Conservation (phyloP, 441 rosid genomes). For the Viola pubescens region DNA sequence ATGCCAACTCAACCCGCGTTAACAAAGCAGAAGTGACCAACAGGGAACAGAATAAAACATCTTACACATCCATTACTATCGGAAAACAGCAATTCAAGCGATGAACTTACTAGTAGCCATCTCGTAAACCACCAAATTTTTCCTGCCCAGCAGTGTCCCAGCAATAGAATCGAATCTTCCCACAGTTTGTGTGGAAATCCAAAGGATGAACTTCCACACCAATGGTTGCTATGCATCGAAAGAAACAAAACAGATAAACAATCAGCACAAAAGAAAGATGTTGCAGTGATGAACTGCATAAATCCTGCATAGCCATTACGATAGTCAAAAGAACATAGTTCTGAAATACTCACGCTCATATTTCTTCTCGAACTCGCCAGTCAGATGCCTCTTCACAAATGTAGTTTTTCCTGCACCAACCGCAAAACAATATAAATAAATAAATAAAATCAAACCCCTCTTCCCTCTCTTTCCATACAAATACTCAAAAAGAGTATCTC, state of each 20-base stretch:
- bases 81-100: too few relatives aligned
- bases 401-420: slow-evolving; percentile 42
- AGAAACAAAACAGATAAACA: background rate
- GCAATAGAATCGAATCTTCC: slow-evolving; percentile 44
- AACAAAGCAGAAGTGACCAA: too few relatives aligned
- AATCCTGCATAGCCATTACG: background rate
- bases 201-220: slow-evolving; percentile 58
- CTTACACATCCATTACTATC: too few relatives aligned
- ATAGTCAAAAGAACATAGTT: background rate
- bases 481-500: background rate
- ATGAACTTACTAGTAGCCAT: slow-evolving; percentile 45
- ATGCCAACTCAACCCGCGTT: too few relatives aligned
- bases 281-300: background rate
- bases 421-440: background rate
- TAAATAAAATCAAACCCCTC: background rate
- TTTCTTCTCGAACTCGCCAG: slow-evolving; percentile 52
- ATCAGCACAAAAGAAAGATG: too few relatives aligned
- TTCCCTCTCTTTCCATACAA: background rate
- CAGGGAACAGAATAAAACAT: too few relatives aligned
- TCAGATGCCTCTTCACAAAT: slow-evolving; percentile 49
- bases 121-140: slow-evolving; percentile 53
- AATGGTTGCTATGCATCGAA: slow-evolving; percentile 35
- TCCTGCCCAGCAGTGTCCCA: slow-evolving; percentile 67
- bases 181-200: slow-evolving; percentile 45
- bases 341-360: slow-evolving; percentile 37